Evolutionary conservation across 2,329 filamentous ascomycete species (phyloP).

Genomic region (Cladosporium sp.): DNA sequence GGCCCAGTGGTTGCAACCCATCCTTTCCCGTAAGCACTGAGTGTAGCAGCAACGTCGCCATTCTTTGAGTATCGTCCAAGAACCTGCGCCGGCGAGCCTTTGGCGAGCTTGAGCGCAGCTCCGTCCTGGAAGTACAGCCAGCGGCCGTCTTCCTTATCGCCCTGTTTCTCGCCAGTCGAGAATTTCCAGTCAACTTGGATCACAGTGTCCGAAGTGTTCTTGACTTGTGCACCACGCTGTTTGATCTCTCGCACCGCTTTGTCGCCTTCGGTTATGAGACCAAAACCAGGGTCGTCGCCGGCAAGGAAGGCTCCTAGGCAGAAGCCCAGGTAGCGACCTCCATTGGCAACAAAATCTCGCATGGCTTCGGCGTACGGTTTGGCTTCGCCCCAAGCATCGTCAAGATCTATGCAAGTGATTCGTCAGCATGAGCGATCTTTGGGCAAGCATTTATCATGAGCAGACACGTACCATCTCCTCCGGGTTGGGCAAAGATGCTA

Average conservation of each 20-base stretch:
- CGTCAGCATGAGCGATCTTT: neutral
- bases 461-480: slow-evolving; percentile 17
- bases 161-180: slow-evolving; percentile 13
- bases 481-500: slow-evolving; percentile 19
- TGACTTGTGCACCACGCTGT: slow-evolving; percentile 16
- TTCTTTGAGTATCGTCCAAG: slow-evolving; percentile 20
- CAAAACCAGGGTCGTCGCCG: slow-evolving; percentile 17
- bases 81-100: slow-evolving; percentile 15
- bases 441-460: too few species aligned
- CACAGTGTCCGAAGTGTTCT: slow-evolving; percentile 17
- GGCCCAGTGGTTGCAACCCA: slow-evolving; percentile 21
- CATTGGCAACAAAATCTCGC: slow-evolving; percentile 18
- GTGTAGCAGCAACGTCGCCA: slow-evolving; percentile 17
- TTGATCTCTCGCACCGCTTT: slow-evolving; percentile 15
- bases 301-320: slow-evolving; percentile 22
- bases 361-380: slow-evolving; percentile 14
- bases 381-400: slow-evolving; percentile 17
- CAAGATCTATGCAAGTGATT: slow-evolving; percentile 11
- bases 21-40: slow-evolving; percentile 18
- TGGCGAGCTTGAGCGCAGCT: slow-evolving; percentile 12
- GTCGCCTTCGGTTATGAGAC: slow-evolving; percentile 14
- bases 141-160: slow-evolving; percentile 14
- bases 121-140: slow-evolving; percentile 24
- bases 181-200: slow-evolving; percentile 23
- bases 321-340: slow-evolving; percentile 22